Evolutionary conservation across 106 monocot species (phyloP).

Genomic region (Dendrobium nobile): DNA sequence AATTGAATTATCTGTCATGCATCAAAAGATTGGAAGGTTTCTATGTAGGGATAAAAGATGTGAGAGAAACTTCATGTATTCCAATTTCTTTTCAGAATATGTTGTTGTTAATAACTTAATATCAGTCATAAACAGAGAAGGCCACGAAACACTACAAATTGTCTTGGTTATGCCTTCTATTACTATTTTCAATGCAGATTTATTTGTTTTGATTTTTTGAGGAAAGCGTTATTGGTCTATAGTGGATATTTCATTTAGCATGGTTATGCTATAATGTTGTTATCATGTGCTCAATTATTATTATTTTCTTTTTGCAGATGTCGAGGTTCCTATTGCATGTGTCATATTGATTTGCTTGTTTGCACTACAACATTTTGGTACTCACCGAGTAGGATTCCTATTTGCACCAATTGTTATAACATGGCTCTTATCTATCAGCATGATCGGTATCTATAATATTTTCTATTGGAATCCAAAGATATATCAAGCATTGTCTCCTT

Average conservation of each 20-base stretch:
- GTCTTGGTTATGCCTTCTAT: too few relatives aligned
- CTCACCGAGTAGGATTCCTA: slow-evolving; percentile 82
- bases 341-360: slow-evolving; percentile 70
- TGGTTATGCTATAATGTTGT: not conserved
- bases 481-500: slow-evolving; percentile 82
- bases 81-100: too few relatives aligned
- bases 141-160: too few relatives aligned
- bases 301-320: slow-evolving; percentile 48
- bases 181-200: too few relatives aligned
- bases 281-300: not conserved
- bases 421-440: slow-evolving; percentile 90
- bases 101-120: too few relatives aligned
- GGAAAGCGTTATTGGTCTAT: not conserved
- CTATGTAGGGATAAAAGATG: too few relatives aligned
- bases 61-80: too few relatives aligned
- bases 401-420: slow-evolving; percentile 86
- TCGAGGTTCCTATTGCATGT: slow-evolving; percentile 85
- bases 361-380: slow-evolving; percentile 90
- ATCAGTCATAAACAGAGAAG: too few relatives aligned
- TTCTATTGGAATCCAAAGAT: slow-evolving; percentile 78
- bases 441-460: slow-evolving; percentile 90
- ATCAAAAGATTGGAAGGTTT: too few relatives aligned
- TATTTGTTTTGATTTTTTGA: not conserved
- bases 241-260: not conserved
- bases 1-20: too few relatives aligned